Evolutionary conservation across 164 flowering plant species (phyloP), one percentile per base, ranked within the genome.

Genomic region (Saururus chinensis): DNA sequence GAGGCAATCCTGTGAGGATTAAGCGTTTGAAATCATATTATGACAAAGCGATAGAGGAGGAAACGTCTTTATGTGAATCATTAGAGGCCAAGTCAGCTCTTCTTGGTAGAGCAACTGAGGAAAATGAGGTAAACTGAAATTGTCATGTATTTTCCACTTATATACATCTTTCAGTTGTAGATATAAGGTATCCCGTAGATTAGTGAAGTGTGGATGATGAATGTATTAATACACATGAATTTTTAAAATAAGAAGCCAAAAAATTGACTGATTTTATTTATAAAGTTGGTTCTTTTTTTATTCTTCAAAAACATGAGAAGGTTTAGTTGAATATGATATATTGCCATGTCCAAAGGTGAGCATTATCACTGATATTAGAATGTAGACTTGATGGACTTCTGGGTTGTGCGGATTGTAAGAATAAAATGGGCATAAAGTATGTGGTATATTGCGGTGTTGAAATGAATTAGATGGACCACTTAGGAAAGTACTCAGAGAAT

Each of bases 51-150:
- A 81, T 81, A 64, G 91, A 87, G 69, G 84, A 82, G 62, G 88
- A 77, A 65, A 67, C 75, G 54, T 83, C 97, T 48, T 61, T 73
- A 21, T 84, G 79, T 20, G 96, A 88, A 26, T 80, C 96, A 57
- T 78, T 91, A 60, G 92, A 88, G 69, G 93, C 96, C 51, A 95
- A 95, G 71, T 92, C 84, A 65, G 96, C 97, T 69, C 95, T 95
- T 66, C 81, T 91, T 68, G 71, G 82, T 62, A 84, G 95, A 63
- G 99, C 99, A 10, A 65, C 75, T 22, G 78, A 71, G 60, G 99
- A 95, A 71, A 91, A 76, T 74, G 96, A 87, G 95, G 99, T 93
- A 78, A 51, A n/a, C 19, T 48, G 37, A 24, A 19, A 58, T 4
- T 45, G 2, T 17, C 14, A 0, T 12, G 17, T 45, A 45, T 12